Percentiles rank a stretch among this genome's conserved stretches.
Conservation (phyloP, 2,329 filamentous ascomycete genomes). For the Cephalotrichum gorgonifer region DNA sequence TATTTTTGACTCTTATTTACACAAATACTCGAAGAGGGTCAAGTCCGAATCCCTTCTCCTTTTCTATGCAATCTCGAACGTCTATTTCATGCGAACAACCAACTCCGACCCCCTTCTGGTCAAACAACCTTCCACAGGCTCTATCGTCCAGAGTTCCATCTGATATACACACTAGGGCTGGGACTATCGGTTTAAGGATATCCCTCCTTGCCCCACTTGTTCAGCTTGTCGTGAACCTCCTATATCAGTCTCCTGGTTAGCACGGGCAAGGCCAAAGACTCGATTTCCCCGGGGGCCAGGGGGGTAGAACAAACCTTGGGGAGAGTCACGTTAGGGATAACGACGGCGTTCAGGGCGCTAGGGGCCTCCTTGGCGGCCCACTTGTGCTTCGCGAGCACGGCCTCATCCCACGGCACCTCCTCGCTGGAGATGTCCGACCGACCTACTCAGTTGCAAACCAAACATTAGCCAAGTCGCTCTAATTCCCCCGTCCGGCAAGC, state of each 20-base stretch:
- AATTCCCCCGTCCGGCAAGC: background rate
- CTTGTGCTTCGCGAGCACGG: constrained; percentile 62
- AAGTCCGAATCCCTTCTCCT: no score
- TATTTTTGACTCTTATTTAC: no score
- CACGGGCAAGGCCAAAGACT: background rate
- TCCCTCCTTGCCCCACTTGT: constrained; percentile 99
- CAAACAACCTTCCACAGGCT: no score
- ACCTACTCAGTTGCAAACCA: constrained; percentile 46
- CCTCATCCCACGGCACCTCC: constrained; percentile 35
- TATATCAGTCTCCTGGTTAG: constrained; percentile 26
- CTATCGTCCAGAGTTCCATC: background rate
- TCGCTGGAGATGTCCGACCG: constrained; percentile 82
- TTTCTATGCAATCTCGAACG: no score
- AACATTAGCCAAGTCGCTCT: background rate
- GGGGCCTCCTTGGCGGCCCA: constrained; percentile 82
- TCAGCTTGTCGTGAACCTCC: constrained; percentile 92
- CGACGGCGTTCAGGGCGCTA: constrained; percentile 87
- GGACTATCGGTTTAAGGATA: constrained; percentile 48
- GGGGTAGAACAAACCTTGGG: constrained; percentile 56
- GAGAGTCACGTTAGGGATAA: constrained; percentile 86
- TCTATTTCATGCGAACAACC: no score
- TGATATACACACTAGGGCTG: background rate
- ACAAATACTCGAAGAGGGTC: no score
- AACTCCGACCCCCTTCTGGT: no score
- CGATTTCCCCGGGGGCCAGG: background rate